These are phyloP conservation scores for Haplosporangium gracile DNA, from an alignment of 192 early-diverging fungal genomes.

Conservation along the genomic window DNA sequence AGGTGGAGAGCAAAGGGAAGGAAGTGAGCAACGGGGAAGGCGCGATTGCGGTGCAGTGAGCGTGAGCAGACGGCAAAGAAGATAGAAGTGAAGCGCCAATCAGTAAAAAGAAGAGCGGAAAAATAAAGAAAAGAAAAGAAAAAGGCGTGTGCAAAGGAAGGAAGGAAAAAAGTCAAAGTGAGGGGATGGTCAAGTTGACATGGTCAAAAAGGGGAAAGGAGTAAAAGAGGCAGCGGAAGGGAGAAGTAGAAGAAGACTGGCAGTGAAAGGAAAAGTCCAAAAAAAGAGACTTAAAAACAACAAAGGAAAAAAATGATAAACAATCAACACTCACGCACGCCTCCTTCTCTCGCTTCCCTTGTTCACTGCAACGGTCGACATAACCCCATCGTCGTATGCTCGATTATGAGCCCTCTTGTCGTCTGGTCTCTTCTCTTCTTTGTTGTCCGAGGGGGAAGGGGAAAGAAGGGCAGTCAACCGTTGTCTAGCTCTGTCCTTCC, in stretches of 20 bases:
- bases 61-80: background rate
- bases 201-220: constrained; percentile 7
- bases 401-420: background rate
- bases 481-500: background rate
- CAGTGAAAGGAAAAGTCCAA: background rate
- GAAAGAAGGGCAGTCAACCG: no score
- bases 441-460: background rate
- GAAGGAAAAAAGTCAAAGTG: background rate
- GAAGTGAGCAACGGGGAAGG: background rate
- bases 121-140: background rate
- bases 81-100: background rate
- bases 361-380: background rate
- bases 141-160: background rate
- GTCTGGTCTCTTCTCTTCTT: background rate
- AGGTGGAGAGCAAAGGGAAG: background rate
- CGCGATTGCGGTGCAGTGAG: constrained; percentile 6
- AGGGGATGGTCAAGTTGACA: background rate
- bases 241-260: background rate
- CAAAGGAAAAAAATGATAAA: background rate
- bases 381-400: background rate
- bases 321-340: background rate
- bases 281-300: background rate
- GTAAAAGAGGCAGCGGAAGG: background rate
- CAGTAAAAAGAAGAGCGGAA: background rate
- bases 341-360: background rate